Conservation (phyloP, 1,139 yeast genomes). For the Saccharomyces pastorianus region DNA sequence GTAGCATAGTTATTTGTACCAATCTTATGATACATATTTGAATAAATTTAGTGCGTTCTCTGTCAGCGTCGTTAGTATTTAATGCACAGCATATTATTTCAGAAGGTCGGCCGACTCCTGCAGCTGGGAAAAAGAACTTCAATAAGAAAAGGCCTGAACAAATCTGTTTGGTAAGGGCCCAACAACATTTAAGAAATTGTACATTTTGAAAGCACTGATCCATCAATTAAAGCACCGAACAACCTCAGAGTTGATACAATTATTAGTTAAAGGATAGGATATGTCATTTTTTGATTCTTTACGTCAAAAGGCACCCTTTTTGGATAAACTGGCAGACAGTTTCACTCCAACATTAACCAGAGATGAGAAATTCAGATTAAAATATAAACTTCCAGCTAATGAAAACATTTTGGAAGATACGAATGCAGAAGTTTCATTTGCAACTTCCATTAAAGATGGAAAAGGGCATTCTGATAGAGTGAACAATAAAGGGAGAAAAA, state of each 20-base stretch:
- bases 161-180: not conserved
- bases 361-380: constrained; percentile 62
- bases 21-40: not conserved
- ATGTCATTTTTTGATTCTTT: constrained; percentile 49
- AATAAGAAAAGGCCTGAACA: not conserved
- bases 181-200: not conserved
- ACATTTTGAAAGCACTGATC: not conserved
- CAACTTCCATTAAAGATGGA: constrained; percentile 32
- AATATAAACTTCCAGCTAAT: constrained; percentile 60
- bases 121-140: not conserved
- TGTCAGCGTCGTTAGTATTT: not conserved
- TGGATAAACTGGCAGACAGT: constrained; percentile 34
- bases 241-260: not conserved
- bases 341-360: constrained; percentile 34
- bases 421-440: constrained; percentile 57
- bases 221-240: not conserved
- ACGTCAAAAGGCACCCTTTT: constrained; percentile 42
- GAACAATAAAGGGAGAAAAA: constrained; percentile 10
- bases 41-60: not conserved
- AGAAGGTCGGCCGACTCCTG: not conserved
- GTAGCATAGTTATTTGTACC: not conserved
- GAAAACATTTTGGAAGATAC: constrained; percentile 62
- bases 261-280: not conserved
- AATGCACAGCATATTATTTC: not conserved
- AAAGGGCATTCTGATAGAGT: not conserved